Evolutionary conservation across 768 basidiomycete genomes (phyloP).

Genomic region (Lactarius vividus): DNA sequence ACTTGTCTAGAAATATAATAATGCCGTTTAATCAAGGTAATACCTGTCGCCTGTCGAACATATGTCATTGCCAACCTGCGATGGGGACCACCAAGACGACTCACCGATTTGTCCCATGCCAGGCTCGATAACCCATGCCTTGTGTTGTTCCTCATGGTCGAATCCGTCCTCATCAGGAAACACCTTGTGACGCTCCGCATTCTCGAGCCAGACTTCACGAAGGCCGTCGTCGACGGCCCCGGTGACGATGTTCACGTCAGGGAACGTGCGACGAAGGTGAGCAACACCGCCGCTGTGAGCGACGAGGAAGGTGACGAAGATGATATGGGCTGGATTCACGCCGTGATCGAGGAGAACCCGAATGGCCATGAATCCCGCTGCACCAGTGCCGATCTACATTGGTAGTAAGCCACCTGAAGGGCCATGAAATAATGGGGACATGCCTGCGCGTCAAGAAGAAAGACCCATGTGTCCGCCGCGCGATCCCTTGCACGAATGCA

Average conservation of each 20-base stretch:
- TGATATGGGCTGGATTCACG: slow-evolving; percentile 75
- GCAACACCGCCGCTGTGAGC: slow-evolving; percentile 78
- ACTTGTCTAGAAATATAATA: neutral
- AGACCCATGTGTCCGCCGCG: slow-evolving; percentile 74
- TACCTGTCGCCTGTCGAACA: slow-evolving; percentile 40
- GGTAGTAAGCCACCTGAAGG: neutral
- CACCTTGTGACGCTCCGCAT: slow-evolving; percentile 43
- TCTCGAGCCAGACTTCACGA: slow-evolving; percentile 69
- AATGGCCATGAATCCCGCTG: slow-evolving; percentile 93
- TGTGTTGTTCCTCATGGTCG: slow-evolving; percentile 43
- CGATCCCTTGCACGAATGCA: slow-evolving; percentile 62
- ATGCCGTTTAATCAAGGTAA: slow-evolving; percentile 33
- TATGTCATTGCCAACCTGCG: neutral
- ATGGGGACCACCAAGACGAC: slow-evolving; percentile 24
- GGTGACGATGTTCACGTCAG: slow-evolving; percentile 77
- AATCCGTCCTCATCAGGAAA: slow-evolving; percentile 30
- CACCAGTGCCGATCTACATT: slow-evolving; percentile 84
- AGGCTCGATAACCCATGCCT: slow-evolving; percentile 82
- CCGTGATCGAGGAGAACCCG: slow-evolving; percentile 93
- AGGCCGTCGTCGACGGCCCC: slow-evolving; percentile 79
- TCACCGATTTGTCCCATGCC: slow-evolving; percentile 87
- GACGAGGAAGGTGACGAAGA: slow-evolving; percentile 88
- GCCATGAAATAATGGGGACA: slow-evolving; percentile 5
- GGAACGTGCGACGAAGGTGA: slow-evolving; percentile 80
- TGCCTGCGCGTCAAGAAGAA: slow-evolving; percentile 88